phyloP scores from a whole-genome alignment of 2,329 filamentous ascomycete genomes.

The Cladophialophora psammophila region DNA sequence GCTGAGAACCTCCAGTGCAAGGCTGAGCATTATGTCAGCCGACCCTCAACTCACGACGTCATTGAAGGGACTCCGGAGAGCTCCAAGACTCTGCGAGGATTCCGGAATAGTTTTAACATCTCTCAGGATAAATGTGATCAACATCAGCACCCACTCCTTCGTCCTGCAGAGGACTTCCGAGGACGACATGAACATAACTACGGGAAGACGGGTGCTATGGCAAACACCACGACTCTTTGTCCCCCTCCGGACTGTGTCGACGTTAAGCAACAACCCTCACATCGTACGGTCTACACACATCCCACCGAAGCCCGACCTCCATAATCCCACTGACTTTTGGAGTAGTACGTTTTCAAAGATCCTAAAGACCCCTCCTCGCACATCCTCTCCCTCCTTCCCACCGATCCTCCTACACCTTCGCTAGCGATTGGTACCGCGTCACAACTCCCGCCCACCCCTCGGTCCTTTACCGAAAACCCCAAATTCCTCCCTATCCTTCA shows the following conservation, averaged over 20 bases:
- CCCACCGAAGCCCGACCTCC: background rate
- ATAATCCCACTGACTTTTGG: background rate
- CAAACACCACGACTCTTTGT: constrained; percentile 15
- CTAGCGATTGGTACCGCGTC: constrained; percentile 63
- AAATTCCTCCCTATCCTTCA: constrained; percentile 64
- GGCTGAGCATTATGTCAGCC: background rate
- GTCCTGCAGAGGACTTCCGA: background rate
- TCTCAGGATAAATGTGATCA: background rate
- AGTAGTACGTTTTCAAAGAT: constrained; percentile 46
- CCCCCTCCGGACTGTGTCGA: constrained; percentile 32
- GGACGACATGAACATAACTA: constrained; percentile 16
- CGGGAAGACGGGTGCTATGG: constrained; percentile 15
- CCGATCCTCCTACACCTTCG: constrained; percentile 59
- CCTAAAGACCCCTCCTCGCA: constrained; percentile 47
- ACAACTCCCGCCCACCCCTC: constrained; percentile 62
- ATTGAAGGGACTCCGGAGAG: too few relatives aligned
- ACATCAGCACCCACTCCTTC: background rate
- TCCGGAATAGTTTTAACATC: too few relatives aligned
- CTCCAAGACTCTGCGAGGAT: too few relatives aligned
- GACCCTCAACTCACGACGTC: background rate
- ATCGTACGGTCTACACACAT: constrained; percentile 25
- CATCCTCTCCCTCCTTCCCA: constrained; percentile 64
- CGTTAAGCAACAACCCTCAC: constrained; percentile 34
- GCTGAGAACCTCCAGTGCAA: background rate
- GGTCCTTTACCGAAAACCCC: constrained; percentile 64